phyloP scores from a whole-genome alignment of 2,329 filamentous ascomycete genomes.

The Arthrobotrys megalospora region DNA sequence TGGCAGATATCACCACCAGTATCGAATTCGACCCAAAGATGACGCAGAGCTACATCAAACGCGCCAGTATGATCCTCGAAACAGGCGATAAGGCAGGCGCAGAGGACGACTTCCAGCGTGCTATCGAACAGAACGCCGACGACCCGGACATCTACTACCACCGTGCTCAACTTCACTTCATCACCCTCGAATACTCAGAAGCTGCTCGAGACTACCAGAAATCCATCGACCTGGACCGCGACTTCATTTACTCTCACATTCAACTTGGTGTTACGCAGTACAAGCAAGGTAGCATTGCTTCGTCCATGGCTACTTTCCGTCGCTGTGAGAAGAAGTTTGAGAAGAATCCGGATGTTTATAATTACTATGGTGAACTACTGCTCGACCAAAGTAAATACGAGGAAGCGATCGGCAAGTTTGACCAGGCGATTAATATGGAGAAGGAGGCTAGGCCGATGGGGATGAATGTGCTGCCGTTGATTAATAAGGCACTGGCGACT shows the following conservation, averaged over 20 bases:
- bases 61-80: constrained; percentile 76
- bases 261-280: constrained; percentile 99
- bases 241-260: constrained; percentile 99
- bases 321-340: constrained; percentile 98
- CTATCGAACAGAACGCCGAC: constrained; percentile 84
- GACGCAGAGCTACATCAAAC: constrained; percentile 98
- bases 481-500: constrained; percentile 96
- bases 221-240: constrained; percentile 94
- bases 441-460: constrained; percentile 92
- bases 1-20: constrained; percentile 90
- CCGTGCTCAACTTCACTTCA: constrained; percentile 97
- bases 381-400: constrained; percentile 96
- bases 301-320: constrained; percentile 98
- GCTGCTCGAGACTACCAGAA: constrained; percentile 99
- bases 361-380: constrained; percentile 98
- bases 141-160: constrained; percentile 99
- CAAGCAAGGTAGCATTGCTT: constrained; percentile 98
- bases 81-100: constrained; percentile 86
- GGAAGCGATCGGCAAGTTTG: constrained; percentile 97
- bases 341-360: constrained; percentile 96
- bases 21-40: constrained; percentile 88
- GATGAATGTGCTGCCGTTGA: constrained; percentile 97
- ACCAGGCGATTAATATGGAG: constrained; percentile 98
- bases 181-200: constrained; percentile 91
- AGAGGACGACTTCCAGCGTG: constrained; percentile 84